These are phyloP conservation scores for Aspergillus wentii DNA, from an alignment of 495 filamentous ascomycete genomes.

Conservation along the genomic window DNA sequence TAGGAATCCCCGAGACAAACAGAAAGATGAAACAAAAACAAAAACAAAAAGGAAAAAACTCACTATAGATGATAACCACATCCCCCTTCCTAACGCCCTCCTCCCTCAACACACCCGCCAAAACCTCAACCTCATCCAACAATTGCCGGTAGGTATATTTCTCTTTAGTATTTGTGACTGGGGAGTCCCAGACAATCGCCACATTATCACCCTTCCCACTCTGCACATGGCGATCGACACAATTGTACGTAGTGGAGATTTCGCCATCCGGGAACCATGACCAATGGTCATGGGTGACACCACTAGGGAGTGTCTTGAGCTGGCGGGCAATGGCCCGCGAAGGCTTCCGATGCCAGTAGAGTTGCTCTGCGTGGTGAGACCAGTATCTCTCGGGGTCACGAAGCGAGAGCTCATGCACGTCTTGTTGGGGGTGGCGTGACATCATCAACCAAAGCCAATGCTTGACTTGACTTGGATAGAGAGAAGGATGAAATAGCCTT, in stretches of 20 bases:
- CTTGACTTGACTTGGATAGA: background rate
- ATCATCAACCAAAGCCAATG: background rate
- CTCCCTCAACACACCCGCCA: conserved; percentile 78
- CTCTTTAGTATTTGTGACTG: conserved; percentile 71
- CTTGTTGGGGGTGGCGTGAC: conserved; percentile 29
- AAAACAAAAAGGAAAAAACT: conserved; percentile 12
- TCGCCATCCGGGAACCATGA: conserved; percentile 86
- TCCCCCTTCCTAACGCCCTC: conserved; percentile 83
- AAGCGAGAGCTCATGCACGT: conserved; percentile 35
- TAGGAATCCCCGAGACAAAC: background rate
- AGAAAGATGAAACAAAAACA: background rate
- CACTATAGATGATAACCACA: conserved; percentile 91
- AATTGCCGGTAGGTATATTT: conserved; percentile 69
- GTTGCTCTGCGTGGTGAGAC: conserved; percentile 63
- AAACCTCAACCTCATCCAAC: conserved; percentile 74
- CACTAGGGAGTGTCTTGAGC: conserved; percentile 46
- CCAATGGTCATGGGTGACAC: conserved; percentile 57
- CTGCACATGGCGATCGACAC: conserved; percentile 80
- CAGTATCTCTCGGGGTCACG: conserved; percentile 67
- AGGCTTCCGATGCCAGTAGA: conserved; percentile 78
- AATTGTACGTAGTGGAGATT: conserved; percentile 88
- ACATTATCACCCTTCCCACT: conserved; percentile 64
- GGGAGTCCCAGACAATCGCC: conserved; percentile 85
- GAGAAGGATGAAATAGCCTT: background rate
- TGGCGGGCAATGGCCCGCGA: conserved; percentile 32